Base-by-base conservation (phyloP, 805 yeast genomes). In the Cyberlindnera suaveolens region DNA sequence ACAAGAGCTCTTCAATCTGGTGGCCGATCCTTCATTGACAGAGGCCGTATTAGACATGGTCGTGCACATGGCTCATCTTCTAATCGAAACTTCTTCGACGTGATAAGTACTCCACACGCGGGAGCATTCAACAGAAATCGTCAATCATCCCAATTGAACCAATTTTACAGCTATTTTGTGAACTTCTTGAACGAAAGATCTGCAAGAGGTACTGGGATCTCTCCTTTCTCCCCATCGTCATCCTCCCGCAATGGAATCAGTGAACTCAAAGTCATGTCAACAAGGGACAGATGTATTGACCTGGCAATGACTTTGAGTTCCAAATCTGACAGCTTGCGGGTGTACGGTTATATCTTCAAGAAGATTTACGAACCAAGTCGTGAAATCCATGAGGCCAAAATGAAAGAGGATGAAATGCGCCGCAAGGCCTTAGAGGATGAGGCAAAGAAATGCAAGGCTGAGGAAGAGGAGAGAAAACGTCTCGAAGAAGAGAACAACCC, bases 231-330 rank as follows among this genome's bases (percentile, higher is more conserved):
- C 14, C 18, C 16, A 5, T 15, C 14, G n/a, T 23, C 27, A 23
- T 23, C 27, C 27, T 19, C 40, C 13, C 43, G 47, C n/a, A 38
- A 29, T 30, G 39, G 26, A 4, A 39, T 43, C 8, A 16, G 44
- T 8, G 55, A 53, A 18, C 36, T 54, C 18, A 39, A 30, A n/a
- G 20, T 49, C 6, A 44, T 32, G 45, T 73, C 85, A 1, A 80
- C 93, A 0, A 61, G 66, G 13, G 81, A 79, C 39, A 71, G 96
- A 50, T 87, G 95, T 93, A 63, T 64, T 32, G 85, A 82, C 36
- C 70, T 75, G 6, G 64, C 73, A 31, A 64, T 70, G 15, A 65
- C 78, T 63, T 75, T 77, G 47, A 72, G 72, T 50, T 72, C 69
- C n/a, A 70, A 67, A 27, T 61, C 61, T 13, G 65, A 66, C 35